phyloP scores from a whole-genome alignment of 2,329 filamentous ascomycete species.

The Zymoseptoria crescenta region DNA sequence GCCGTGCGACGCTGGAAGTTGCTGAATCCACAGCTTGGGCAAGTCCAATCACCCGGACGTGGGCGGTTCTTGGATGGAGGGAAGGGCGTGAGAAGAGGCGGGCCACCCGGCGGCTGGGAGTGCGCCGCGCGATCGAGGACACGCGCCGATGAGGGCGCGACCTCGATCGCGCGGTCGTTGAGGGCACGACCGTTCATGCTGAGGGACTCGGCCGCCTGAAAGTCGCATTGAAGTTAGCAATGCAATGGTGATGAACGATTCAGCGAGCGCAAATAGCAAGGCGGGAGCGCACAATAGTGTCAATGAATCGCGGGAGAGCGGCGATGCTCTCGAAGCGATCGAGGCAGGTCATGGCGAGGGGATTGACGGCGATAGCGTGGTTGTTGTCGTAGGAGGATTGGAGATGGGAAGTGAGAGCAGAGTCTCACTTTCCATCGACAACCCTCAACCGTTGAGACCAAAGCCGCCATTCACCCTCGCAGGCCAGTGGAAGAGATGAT shows the following conservation, averaged over 20 bases:
- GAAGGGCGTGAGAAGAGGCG: constrained; percentile 79
- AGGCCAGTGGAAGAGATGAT: background rate
- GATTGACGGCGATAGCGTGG: constrained; percentile 3
- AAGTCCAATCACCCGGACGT: constrained; percentile 96
- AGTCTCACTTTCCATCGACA: background rate
- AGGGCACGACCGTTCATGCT: constrained; percentile 98
- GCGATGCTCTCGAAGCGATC: constrained; percentile 1
- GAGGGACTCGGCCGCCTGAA: constrained; percentile 85
- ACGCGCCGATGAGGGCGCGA: constrained; percentile 92
- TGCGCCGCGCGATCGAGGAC: constrained; percentile 93
- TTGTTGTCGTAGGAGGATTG: background rate
- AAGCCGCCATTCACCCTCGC: background rate
- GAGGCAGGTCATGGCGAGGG: constrained; percentile 7
- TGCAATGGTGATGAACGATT: constrained; percentile 1
- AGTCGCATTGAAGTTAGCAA: constrained; percentile 7
- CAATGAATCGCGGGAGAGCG: background rate
- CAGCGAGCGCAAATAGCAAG: constrained; percentile 10
- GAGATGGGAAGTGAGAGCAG: background rate
- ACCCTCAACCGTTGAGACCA: background rate
- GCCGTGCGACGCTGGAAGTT: constrained; percentile 98
- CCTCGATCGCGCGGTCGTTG: constrained; percentile 98
- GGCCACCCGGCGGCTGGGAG: constrained; percentile 28
- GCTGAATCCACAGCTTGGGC: constrained; percentile 95
- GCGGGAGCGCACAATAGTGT: constrained; percentile 4
- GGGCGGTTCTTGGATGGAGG: constrained; percentile 97